Conservation (phyloP, 345 rosid genomes). For the Aegle marmelos region DNA sequence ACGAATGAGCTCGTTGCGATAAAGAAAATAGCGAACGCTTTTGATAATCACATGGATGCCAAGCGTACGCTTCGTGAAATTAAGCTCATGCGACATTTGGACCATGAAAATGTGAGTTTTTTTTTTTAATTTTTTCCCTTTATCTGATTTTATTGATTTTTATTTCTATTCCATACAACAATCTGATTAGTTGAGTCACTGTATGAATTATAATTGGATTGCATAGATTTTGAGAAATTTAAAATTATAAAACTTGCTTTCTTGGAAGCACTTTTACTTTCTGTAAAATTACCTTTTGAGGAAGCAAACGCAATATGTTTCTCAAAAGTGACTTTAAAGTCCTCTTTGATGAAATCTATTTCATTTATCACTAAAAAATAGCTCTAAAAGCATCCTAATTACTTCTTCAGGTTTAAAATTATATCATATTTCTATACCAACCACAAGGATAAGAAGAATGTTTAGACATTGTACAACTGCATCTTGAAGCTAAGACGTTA, state of each 20-base stretch:
- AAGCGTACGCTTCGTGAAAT: conserved; percentile 99
- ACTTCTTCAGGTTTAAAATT: not conserved
- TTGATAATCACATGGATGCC: conserved; percentile 94
- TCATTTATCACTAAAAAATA: not conserved
- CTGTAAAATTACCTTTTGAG: not conserved
- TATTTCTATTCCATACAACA: not conserved
- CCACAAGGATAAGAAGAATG: too few species aligned
- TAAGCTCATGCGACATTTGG: conserved; percentile 92
- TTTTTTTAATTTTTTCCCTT: not conserved
- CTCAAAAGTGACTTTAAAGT: not conserved
- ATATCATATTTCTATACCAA: too few species aligned
- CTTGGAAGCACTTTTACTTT: not conserved
- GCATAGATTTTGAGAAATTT: not conserved
- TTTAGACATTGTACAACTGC: not conserved
- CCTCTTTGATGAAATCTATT: not conserved
- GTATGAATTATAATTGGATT: not conserved
- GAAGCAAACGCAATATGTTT: not conserved
- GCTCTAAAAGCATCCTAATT: not conserved
- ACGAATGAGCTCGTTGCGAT: conserved; percentile 94
- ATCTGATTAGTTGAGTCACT: not conserved
- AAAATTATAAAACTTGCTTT: not conserved
- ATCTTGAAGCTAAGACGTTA: not conserved
- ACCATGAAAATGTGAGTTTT: conserved; percentile 81
- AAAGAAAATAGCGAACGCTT: conserved; percentile 94
- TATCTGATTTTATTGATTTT: not conserved